These are phyloP conservation scores for Cutaneotrichosporon sp. DNA, from an alignment of 1,284 basidiomycete species.

Conservation along the genomic window DNA sequence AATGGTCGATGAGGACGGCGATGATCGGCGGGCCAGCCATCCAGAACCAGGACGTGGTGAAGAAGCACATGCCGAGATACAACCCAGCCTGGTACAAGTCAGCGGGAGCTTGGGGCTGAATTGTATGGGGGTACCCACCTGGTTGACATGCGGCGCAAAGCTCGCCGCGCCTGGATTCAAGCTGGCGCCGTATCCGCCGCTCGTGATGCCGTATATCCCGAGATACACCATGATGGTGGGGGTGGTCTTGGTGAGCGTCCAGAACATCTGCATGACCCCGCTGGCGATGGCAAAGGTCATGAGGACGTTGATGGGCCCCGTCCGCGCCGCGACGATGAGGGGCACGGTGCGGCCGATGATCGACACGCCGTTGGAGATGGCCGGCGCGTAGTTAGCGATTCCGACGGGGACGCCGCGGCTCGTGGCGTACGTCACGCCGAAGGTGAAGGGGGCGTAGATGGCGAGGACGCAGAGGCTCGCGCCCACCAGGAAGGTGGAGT, in stretches of 20 bases:
- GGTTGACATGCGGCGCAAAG: slow-evolving; percentile 36
- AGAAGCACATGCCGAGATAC: slow-evolving; percentile 45
- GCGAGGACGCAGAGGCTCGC: slow-evolving; percentile 28
- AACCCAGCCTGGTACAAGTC: slow-evolving; percentile 30
- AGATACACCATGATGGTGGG: slow-evolving; percentile 32
- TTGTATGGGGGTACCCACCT: slow-evolving; percentile 2
- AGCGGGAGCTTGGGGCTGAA: neutral
- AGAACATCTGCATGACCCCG: slow-evolving; percentile 36
- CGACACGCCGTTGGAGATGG: slow-evolving; percentile 40
- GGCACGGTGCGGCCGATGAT: slow-evolving; percentile 43
- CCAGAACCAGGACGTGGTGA: slow-evolving; percentile 39
- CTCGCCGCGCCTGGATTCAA: slow-evolving; percentile 37
- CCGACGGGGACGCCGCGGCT: slow-evolving; percentile 27
- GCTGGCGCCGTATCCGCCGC: slow-evolving; percentile 36
- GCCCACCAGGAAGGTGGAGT: slow-evolving; percentile 32
- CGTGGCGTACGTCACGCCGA: slow-evolving; percentile 40
- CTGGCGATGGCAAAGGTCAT: slow-evolving; percentile 25
- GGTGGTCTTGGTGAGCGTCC: slow-evolving; percentile 30
- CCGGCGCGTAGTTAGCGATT: slow-evolving; percentile 35
- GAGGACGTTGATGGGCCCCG: slow-evolving; percentile 44
- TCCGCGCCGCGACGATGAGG: slow-evolving; percentile 34
- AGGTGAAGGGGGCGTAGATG: slow-evolving; percentile 38
- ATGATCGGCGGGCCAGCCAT: slow-evolving; percentile 37
- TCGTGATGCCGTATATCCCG: slow-evolving; percentile 38
- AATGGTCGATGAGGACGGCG: slow-evolving; percentile 33